These are phyloP conservation scores for Panicum miliaceum DNA, from an alignment of 176 grass and related monocot species.

Conservation along the genomic window DNA sequence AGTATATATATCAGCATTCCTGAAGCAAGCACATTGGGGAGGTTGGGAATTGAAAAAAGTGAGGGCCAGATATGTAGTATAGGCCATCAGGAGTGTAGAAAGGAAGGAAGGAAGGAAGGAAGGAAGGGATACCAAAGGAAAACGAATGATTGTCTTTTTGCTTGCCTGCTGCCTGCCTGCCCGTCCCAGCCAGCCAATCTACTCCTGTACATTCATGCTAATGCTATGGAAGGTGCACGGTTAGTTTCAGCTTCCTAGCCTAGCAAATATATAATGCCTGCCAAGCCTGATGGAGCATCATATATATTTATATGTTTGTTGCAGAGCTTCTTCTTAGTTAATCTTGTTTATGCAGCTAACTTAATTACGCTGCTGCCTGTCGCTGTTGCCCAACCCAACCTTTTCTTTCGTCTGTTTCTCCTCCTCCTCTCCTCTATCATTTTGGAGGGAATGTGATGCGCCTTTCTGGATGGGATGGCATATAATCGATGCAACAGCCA, in stretches of 20 bases:
- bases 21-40: background rate
- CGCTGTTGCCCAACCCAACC: conserved; percentile 22
- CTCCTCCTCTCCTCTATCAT: background rate
- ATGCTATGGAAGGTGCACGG: background rate
- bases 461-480: conserved; percentile 26
- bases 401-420: conserved; percentile 10
- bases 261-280: background rate
- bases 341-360: background rate
- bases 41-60: background rate
- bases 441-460: conserved; percentile 27
- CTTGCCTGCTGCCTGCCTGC: conserved; percentile 30
- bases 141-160: conserved; percentile 49
- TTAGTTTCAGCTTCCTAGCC: conserved; percentile 20
- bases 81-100: too few relatives aligned
- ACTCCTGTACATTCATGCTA: background rate
- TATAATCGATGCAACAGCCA: too few relatives aligned
- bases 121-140: conserved; percentile 32
- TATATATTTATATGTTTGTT: background rate
- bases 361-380: background rate
- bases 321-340: background rate
- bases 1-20: background rate
- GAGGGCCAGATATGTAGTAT: too few relatives aligned
- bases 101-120: conserved; percentile 8
- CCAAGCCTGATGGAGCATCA: background rate
- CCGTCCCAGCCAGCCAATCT: background rate